Conservation (phyloP, 148 eudicot genomes). For the Rhododendron ovatum region DNA sequence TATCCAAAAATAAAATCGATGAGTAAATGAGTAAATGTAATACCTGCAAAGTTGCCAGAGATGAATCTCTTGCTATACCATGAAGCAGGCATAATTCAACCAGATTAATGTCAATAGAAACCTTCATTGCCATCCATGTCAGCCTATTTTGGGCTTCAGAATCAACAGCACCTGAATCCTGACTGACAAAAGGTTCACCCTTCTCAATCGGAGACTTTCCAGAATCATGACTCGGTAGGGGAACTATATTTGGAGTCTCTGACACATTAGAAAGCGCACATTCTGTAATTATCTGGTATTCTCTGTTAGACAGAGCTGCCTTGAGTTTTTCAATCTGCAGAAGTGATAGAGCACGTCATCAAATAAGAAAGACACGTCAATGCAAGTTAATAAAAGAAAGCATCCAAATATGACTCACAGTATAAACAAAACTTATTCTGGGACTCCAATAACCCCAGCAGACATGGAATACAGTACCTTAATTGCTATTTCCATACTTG, state of each 20-base stretch:
- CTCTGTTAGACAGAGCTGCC: constrained; percentile 80
- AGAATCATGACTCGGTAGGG: constrained; percentile 41
- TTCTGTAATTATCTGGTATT: constrained; percentile 87
- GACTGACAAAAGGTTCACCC: constrained; percentile 29
- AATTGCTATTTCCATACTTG: constrained; percentile 61
- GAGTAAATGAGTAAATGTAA: background rate
- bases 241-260: constrained; percentile 68
- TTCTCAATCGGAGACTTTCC: constrained; percentile 26
- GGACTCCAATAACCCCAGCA: constrained; percentile 1
- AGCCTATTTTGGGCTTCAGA: constrained; percentile 34
- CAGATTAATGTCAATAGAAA: constrained; percentile 61
- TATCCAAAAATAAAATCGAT: background rate
- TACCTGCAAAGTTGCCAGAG: constrained; percentile 91
- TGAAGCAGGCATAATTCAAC: constrained; percentile 79
- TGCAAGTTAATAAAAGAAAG: background rate
- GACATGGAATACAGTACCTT: constrained; percentile 38
- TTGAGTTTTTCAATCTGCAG: constrained; percentile 77
- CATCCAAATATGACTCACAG: background rate
- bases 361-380: background rate
- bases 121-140: constrained; percentile 58
- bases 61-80: constrained; percentile 66
- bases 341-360: background rate
- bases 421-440: background rate
- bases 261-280: constrained; percentile 80
- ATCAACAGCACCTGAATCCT: constrained; percentile 32